Conservation (phyloP, 345 rosid species). For the Eucalyptus rudis region DNA sequence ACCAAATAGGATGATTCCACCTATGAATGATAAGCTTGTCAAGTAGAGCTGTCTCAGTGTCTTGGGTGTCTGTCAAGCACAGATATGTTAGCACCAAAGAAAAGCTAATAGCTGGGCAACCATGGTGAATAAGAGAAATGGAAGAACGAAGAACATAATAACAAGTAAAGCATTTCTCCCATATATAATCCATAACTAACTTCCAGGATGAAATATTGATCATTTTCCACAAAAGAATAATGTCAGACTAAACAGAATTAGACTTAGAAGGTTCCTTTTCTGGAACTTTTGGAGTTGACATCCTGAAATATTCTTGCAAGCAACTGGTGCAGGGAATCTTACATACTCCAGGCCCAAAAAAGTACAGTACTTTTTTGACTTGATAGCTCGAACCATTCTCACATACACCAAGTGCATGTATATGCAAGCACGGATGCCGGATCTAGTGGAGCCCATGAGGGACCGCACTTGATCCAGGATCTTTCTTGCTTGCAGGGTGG, state of each 20-base stretch:
- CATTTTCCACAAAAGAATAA: not conserved
- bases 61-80: constrained; percentile 48
- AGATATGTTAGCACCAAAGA: not conserved
- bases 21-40: constrained; percentile 59
- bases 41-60: constrained; percentile 74
- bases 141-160: not conserved
- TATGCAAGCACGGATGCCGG: not conserved
- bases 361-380: not conserved
- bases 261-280: not conserved
- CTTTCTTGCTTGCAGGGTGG: not conserved
- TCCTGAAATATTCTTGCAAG: not conserved
- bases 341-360: not conserved
- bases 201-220: not conserved
- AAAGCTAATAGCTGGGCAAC: not conserved
- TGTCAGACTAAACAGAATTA: not conserved
- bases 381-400: not conserved
- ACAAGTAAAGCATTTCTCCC: not conserved
- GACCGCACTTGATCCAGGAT: not conserved
- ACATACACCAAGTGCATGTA: not conserved
- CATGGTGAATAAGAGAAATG: not conserved
- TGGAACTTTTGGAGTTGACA: not conserved
- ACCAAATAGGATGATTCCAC: constrained; percentile 76
- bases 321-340: not conserved
- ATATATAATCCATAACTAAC: not conserved
- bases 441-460: not conserved